Percentiles rank a stretch among this genome's conserved stretches.
These are phyloP conservation scores for Brasenia schreberi DNA, from an alignment of 164 flowering plant genomes.

Conservation along the genomic window DNA sequence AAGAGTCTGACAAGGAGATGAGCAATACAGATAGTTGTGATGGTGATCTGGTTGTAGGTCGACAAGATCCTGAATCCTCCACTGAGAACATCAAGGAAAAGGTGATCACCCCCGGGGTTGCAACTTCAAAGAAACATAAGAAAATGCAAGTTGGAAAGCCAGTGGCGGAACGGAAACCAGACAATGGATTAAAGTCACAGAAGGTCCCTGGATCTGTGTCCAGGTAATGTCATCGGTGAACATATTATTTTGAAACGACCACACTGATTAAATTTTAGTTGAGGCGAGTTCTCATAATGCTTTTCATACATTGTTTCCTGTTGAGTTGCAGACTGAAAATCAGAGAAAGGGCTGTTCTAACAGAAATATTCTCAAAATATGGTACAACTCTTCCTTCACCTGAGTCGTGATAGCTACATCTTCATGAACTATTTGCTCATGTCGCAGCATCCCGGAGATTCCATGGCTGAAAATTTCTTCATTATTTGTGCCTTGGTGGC, in stretches of 20 bases:
- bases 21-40: background rate
- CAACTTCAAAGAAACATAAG: background rate
- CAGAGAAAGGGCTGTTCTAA: slow-evolving; percentile 1
- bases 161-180: background rate
- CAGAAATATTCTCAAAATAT: slow-evolving; percentile 1
- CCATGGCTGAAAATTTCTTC: too few relatives aligned
- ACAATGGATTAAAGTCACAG: background rate
- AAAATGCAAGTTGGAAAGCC: background rate
- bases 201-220: background rate
- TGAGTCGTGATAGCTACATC: background rate
- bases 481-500: too few relatives aligned
- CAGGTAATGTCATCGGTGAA: background rate
- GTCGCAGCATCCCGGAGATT: too few relatives aligned
- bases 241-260: background rate
- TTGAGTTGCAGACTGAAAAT: background rate
- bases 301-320: background rate
- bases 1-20: background rate
- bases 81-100: background rate
- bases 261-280: background rate
- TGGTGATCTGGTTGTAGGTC: background rate
- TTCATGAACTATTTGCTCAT: too few relatives aligned
- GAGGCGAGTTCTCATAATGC: background rate
- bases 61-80: background rate
- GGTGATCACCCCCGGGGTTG: background rate
- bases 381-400: background rate